These are phyloP conservation scores for Candida glucosophila DNA, from an alignment of 1,139 yeast species.

Conservation along the genomic window DNA sequence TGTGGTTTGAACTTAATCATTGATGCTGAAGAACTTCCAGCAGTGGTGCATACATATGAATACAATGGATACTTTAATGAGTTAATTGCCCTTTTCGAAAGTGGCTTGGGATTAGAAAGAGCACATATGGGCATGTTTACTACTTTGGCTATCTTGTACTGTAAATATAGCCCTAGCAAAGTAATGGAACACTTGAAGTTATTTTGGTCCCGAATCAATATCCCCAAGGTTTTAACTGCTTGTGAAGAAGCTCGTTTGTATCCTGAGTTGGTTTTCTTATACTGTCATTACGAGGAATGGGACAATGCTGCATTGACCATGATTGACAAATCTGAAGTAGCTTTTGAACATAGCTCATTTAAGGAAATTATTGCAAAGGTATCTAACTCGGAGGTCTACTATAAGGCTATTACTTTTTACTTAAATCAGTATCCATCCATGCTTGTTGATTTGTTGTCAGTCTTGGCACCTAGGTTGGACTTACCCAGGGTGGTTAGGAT, in stretches of 20 bases:
- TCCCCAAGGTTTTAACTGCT: constrained; percentile 93
- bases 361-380: constrained; percentile 93
- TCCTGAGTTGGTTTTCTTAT: constrained; percentile 92
- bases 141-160: constrained; percentile 82
- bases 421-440: constrained; percentile 87
- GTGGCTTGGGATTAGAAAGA: constrained; percentile 92
- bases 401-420: constrained; percentile 94
- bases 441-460: constrained; percentile 78
- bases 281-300: constrained; percentile 99
- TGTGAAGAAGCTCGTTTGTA: constrained; percentile 92
- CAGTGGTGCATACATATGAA: constrained; percentile 81
- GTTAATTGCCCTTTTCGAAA: constrained; percentile 85
- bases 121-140: constrained; percentile 99
- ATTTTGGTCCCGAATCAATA: constrained; percentile 97
- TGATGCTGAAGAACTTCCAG: constrained; percentile 95
- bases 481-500: constrained; percentile 92
- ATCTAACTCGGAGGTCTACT: constrained; percentile 91
- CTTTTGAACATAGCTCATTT: constrained; percentile 89
- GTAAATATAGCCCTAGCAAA: constrained; percentile 84
- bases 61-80: constrained; percentile 87
- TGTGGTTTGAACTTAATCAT: constrained; percentile 96
- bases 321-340: constrained; percentile 90
- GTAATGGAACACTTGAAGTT: constrained; percentile 95
- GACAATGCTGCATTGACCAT: constrained; percentile 97
- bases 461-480: constrained; percentile 84